Evolutionary conservation across 805 yeast species (phyloP), one percentile per base, ranked within the genome.

Genomic region (Suhomyces prunicola): DNA sequence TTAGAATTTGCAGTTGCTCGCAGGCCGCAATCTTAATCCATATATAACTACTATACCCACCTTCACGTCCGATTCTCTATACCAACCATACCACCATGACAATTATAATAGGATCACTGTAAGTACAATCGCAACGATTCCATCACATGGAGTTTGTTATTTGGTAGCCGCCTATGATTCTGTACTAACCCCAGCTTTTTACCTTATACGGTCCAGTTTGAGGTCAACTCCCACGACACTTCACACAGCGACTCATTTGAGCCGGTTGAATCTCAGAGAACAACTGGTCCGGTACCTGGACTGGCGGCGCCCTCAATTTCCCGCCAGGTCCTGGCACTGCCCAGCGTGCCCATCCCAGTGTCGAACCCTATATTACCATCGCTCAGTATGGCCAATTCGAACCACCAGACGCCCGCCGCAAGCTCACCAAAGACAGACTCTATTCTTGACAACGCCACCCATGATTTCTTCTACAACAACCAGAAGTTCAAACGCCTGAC

Each of bases 131-230:
- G 10, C 29, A 7, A 26, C 8, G 4, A 6, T 35, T n/a, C 12
- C 4, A 35, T 17, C 19, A n/a, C n/a, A 8, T 6, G 17, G n/a
- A n/a, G 19, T n/a, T 35, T 35, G 3, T n/a, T 3, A 4, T n/a
- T 36, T 17, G 15, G 4, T 9, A 19, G 42, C 24, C 23, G n/a
- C 23, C 12, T 6, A 7, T 29, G 12, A 6, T n/a, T 33, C 13
- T 26, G 48, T 53, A 63, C 64, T 62, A 59, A 51, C 56, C 47
- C 23, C 54, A 82, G 87, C 47, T 86, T 87, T 60, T 72, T 87
- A 46, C 94, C 94, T 2, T 84, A 84, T 61, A 85, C 90, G 3
- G 90, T 87, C n/a, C 88, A 86, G 57, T 82, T 82, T 57, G 83
- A 82, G 57, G 78, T 82, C 6, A 67, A 60, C n/a, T 54, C 64